These are phyloP conservation scores for Pythium sukuiense DNA, from an alignment of 352 stramenopile genomes.

Conservation along the genomic window DNA sequence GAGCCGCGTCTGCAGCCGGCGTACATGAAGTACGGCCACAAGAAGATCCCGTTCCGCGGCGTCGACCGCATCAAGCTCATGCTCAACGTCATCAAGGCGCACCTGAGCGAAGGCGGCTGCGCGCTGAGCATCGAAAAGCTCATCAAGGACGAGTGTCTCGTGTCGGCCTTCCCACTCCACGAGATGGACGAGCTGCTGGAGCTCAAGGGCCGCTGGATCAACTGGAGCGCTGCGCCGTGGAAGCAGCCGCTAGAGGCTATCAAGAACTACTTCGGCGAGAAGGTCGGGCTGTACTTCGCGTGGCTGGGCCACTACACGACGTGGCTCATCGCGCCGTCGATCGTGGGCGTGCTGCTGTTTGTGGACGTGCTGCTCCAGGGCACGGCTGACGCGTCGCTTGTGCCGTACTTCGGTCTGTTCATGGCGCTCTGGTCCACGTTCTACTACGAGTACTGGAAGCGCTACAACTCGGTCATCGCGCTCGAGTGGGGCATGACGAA, in stretches of 20 bases:
- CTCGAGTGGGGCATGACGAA: constrained; percentile 76
- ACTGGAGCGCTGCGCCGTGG: constrained; percentile 62
- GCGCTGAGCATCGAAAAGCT: constrained; percentile 57
- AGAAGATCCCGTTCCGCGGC: constrained; percentile 72
- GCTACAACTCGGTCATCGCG: constrained; percentile 64
- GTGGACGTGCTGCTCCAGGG: constrained; percentile 69
- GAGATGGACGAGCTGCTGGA: constrained; percentile 44
- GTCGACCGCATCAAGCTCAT: constrained; percentile 77
- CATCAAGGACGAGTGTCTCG: constrained; percentile 54
- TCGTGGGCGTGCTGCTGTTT: constrained; percentile 89
- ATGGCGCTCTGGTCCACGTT: constrained; percentile 82
- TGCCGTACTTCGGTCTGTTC: constrained; percentile 80
- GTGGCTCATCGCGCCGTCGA: constrained; percentile 91
- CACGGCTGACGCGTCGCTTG: constrained; percentile 55
- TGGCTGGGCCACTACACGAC: constrained; percentile 95
- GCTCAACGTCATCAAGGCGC: constrained; percentile 66
- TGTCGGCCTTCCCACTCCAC: constrained; percentile 63
- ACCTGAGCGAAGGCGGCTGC: constrained; percentile 55
- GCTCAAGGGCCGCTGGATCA: constrained; percentile 63
- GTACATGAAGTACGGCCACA: constrained; percentile 71
- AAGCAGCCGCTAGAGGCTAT: constrained; percentile 56
- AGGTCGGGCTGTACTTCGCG: constrained; percentile 97
- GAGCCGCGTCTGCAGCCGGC: constrained; percentile 54
- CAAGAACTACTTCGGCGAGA: constrained; percentile 84
- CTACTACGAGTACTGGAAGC: constrained; percentile 86